A percentile compares a stretch with the other conserved stretches of the same genome.
phyloP scores from a whole-genome alignment of 2,329 filamentous ascomycete genomes.

The Ophiostoma pallidulum region DNA sequence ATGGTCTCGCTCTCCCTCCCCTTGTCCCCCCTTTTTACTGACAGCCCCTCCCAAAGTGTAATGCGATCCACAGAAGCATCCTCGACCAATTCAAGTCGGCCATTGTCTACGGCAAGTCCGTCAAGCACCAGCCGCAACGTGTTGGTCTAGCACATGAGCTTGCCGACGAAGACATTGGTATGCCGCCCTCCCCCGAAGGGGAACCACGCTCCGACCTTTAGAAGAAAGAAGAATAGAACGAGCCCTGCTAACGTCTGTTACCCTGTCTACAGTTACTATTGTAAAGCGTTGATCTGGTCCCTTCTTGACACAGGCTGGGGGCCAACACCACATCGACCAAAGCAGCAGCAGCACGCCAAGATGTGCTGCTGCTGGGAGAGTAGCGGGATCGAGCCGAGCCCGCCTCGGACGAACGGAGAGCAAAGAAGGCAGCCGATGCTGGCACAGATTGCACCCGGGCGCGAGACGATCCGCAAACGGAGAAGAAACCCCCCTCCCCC shows the following conservation, averaged over 20 bases:
- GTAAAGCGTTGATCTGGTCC: constrained; percentile 50
- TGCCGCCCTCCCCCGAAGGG: constrained; percentile 29
- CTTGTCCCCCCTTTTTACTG: not conserved
- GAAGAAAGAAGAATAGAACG: not conserved
- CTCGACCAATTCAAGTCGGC: constrained; percentile 91
- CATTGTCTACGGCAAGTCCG: constrained; percentile 93
- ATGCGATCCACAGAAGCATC: constrained; percentile 93
- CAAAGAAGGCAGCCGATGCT: not conserved
- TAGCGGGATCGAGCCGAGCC: too few relatives aligned
- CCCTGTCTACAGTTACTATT: constrained; percentile 49
- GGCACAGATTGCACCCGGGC: too few relatives aligned
- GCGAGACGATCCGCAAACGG: too few relatives aligned
- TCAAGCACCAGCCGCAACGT: constrained; percentile 96
- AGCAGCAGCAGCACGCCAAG: constrained; percentile 1
- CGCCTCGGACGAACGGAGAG: too few relatives aligned
- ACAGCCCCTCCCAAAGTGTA: constrained; percentile 64
- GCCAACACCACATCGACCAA: not conserved
- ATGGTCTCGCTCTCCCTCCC: too few relatives aligned
- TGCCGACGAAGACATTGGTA: constrained; percentile 94
- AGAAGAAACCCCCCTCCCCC: too few relatives aligned
- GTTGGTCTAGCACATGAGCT: constrained; percentile 87
- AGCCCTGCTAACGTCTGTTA: constrained; percentile 20
- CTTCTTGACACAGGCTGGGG: not conserved
- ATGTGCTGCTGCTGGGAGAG: not conserved
- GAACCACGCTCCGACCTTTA: not conserved